Conservation (phyloP, 176 grass and related monocot genomes). For the Aegilops bicornis region DNA sequence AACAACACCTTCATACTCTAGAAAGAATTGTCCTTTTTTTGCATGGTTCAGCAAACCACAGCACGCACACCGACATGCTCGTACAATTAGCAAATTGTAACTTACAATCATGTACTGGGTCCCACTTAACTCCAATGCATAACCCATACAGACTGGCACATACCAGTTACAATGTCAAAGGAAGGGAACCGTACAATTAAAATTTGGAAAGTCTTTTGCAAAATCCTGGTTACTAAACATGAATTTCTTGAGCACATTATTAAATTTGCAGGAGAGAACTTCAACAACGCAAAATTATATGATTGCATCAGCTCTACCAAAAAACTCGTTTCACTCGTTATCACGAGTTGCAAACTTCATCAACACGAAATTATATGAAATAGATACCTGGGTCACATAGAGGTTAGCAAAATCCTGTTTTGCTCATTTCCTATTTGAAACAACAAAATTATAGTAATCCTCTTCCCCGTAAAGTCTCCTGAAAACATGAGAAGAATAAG, state of each 20-base stretch:
- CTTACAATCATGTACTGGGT: background rate
- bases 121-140: background rate
- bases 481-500: conserved; percentile 38
- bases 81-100: background rate
- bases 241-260: conserved; percentile 1
- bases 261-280: background rate
- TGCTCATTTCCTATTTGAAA: conserved; percentile 52
- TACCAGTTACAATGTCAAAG: background rate
- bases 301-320: background rate
- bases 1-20: conserved; percentile 11
- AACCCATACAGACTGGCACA: background rate
- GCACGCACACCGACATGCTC: background rate
- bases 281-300: background rate
- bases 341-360: background rate
- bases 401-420: conserved; percentile 5
- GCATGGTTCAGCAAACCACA: background rate
- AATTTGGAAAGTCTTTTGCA: background rate
- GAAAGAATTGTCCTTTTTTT: background rate
- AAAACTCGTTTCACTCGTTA: background rate
- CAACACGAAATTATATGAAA: conserved; percentile 3
- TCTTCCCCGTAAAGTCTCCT: conserved; percentile 82
- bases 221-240: conserved; percentile 15
- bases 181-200: background rate
- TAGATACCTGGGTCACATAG: conserved; percentile 33
- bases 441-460: conserved; percentile 65